A percentile compares a stretch with the other conserved stretches of the same genome.
Conservation (phyloP, 2,329 filamentous ascomycete species). For the Emmonsiellopsis sp. region DNA sequence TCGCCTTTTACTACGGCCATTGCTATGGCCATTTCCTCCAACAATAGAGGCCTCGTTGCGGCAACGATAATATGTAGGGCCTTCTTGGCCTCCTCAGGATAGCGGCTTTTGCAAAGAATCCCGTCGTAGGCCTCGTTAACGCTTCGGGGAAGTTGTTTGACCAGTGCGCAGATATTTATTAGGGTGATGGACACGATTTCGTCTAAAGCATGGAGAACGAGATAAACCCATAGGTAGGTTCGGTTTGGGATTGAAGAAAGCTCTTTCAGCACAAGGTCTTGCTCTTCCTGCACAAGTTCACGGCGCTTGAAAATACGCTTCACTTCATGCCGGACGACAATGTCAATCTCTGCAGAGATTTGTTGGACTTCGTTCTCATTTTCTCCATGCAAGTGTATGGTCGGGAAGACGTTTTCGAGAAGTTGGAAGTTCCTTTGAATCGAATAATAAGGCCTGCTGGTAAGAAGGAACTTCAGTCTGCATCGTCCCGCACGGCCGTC, state of each 20-base stretch:
- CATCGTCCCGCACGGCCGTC: background rate
- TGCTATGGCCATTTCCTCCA: conserved; percentile 24
- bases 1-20: conserved; percentile 10
- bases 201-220: conserved; percentile 24
- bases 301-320: conserved; percentile 10
- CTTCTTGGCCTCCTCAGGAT: too few relatives aligned
- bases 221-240: conserved; percentile 34
- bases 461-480: conserved; percentile 28
- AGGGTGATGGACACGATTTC: conserved; percentile 6
- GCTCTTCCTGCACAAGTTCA: conserved; percentile 11
- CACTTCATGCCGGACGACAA: conserved; percentile 14
- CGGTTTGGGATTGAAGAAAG: conserved; percentile 22
- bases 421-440: conserved; percentile 11
- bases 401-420: conserved; percentile 6
- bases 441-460: conserved; percentile 17
- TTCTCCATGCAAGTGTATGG: conserved; percentile 14
- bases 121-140: conserved; percentile 13
- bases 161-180: conserved; percentile 11
- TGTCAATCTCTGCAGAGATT: conserved; percentile 17
- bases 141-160: conserved; percentile 14
- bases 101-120: too few relatives aligned
- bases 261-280: conserved; percentile 12
- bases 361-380: conserved; percentile 12
- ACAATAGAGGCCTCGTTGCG: conserved; percentile 18
- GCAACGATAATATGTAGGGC: too few relatives aligned